Base-by-base conservation (phyloP, 208 protist genomes). In the Crithidia bombi region DNA sequence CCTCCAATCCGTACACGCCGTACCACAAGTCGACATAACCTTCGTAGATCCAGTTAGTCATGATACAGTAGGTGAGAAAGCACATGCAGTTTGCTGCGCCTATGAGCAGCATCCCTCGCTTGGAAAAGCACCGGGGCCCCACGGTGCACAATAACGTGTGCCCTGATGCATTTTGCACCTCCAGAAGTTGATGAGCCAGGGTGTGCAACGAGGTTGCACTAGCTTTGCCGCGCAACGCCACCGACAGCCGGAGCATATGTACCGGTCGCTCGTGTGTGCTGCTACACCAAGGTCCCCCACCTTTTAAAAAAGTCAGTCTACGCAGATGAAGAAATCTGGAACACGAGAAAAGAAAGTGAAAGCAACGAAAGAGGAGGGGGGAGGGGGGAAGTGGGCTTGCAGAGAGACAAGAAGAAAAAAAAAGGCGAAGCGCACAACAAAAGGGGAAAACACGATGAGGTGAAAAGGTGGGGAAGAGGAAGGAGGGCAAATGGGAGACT, bases 11-110 rank as follows among this genome's bases (percentile, higher is more conserved):
- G 44, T 91, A 94, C 25, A 94, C 85, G 5, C 89, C 89, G 46
- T 87, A 82, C 83, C 89, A 91, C 28, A 94, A 64, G 57, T 94
- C 89, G 6, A 91, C 83, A 58, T 94, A 89, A 30, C 83, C 85
- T 41, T 89, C 74, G 52, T 91, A 91, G 23, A 94, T 79, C 89
- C 85, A 94, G 64, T 91, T 88, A 0, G 74, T 73, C 78, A 94
- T 94, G n/a, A 94, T 85, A 26, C 71, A 74, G 62, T 94, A 94
- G 5, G 85, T 94, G 9, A 74, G 47, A 32, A 87, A 39, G 52
- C 80, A 91, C 57, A 94, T 46, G 0, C 67, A 35, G 43, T 82
- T 82, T 0, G 83, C 79, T 3, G 69, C 38, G 7, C 30, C 55
- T 11, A 89, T 73, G 21, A 83, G 25, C 19, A 57, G 17, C 15